Evolutionary conservation across 352 stramenopile species (phyloP), one percentile per base, ranked within the genome.

Genomic region (Salisapilia sapeloensis): DNA sequence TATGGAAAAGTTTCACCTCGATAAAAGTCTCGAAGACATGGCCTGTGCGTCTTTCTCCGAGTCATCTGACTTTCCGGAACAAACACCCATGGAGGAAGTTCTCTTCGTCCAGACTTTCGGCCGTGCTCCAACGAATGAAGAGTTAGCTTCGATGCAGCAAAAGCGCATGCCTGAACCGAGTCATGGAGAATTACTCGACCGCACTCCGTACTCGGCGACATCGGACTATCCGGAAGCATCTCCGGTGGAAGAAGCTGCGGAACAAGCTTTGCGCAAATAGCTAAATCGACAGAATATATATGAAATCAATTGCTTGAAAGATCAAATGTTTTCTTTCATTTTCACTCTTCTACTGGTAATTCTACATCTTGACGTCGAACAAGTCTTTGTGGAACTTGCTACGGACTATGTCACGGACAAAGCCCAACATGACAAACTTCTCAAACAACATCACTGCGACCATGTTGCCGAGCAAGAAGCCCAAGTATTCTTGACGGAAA

Each of bases 151-250:
- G 24, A 28, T 28, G 24, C 10, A 28, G 24, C 10, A 28, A 28
- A 28, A 28, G 13, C 24, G 24, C 24, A n/a, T n/a, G n/a, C n/a
- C n/a, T n/a, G n/a, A n/a, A n/a, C n/a, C n/a, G n/a, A n/a, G n/a
- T n/a, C 56, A 67, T 22, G 38, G 56, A 8, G 38, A 67, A 29
- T 32, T 80, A 13, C 48, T 56, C 19, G 32, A 35, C 24, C 41
- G 60, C 22, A 24, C 33, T 18, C 22, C 46, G 29, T 84, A 79
- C 41, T 81, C 54, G 12, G 54, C 70, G 43, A 46, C 61, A 11
- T 75, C 69, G 9, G 64, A 81, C 42, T 81, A 78, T 37, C 64
- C 64, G 0, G 69, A 84, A 38, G 56, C 42, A 11, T 42, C 51
- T 10, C 46, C 46, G 1, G 38, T 74, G 29, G 62, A 84, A 20